Percentiles rank a stretch among this genome's conserved stretches.
Conservation (phyloP, 2,329 filamentous ascomycete genomes). For the Aspergillus sp. region DNA sequence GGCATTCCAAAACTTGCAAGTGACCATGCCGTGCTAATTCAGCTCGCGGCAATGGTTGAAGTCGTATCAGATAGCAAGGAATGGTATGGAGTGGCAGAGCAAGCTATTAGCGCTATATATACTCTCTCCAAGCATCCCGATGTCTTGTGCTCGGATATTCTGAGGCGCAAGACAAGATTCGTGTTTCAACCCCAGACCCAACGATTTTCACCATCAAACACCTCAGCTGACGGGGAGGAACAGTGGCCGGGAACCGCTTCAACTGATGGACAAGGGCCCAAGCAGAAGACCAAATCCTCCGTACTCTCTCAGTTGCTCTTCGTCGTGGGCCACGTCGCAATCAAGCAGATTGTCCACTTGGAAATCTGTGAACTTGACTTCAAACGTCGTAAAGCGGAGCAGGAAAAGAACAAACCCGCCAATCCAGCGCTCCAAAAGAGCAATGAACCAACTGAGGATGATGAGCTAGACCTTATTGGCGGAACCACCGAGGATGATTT, state of each 20-base stretch:
- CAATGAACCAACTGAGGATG: constrained; percentile 62
- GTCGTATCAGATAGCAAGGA: constrained; percentile 86
- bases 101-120: constrained; percentile 94
- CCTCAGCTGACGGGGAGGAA: constrained; percentile 26
- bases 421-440: constrained; percentile 42
- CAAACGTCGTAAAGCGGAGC: constrained; percentile 75
- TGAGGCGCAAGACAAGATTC: constrained; percentile 77
- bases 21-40: constrained; percentile 79
- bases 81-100: constrained; percentile 91
- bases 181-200: constrained; percentile 59
- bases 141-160: constrained; percentile 82
- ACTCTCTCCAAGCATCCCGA: constrained; percentile 91
- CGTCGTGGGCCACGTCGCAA: constrained; percentile 91
- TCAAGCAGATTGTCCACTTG: constrained; percentile 98
- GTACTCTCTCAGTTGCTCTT: constrained; percentile 87
- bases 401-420: constrained; percentile 44
- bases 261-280: constrained; percentile 35
- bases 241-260: constrained; percentile 30
- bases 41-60: constrained; percentile 79
- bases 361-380: constrained; percentile 98
- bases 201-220: constrained; percentile 20
- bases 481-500: constrained; percentile 95
- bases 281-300: constrained; percentile 63
- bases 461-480: constrained; percentile 93
- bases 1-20: constrained; percentile 75